phyloP scores from a whole-genome alignment of 2,329 filamentous ascomycete species.

The Colletotrichum sp. region DNA sequence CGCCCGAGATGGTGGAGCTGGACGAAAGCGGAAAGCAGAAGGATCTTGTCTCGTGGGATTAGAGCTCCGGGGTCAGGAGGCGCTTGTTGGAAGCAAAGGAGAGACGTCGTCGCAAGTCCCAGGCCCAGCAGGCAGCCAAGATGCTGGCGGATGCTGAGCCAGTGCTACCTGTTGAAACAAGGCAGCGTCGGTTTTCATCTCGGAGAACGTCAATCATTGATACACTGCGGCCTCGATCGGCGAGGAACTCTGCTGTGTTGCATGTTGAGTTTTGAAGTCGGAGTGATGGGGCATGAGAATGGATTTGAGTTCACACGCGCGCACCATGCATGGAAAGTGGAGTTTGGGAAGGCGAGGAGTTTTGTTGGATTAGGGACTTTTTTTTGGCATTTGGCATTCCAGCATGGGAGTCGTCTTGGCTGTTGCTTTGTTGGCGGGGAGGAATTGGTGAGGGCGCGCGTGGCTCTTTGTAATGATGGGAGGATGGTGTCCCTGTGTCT shows the following conservation, averaged over 20 bases:
- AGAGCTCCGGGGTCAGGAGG: constrained; percentile 18
- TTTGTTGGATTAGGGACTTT: not conserved
- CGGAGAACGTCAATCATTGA: constrained; percentile 8
- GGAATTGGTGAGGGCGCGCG: not conserved
- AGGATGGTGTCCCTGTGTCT: not conserved
- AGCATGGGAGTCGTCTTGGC: not conserved
- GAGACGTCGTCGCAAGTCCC: not conserved
- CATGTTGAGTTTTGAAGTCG: constrained; percentile 16
- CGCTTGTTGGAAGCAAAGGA: constrained; percentile 20
- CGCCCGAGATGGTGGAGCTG: constrained; percentile 57
- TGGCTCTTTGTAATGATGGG: not conserved
- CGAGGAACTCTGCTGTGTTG: constrained; percentile 2
- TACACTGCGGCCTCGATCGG: constrained; percentile 12
- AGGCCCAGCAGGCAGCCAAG: not conserved
- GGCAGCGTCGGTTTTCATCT: constrained; percentile 12
- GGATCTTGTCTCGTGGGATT: constrained; percentile 54
- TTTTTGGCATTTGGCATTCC: not conserved
- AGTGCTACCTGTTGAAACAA: not conserved
- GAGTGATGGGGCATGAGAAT: not conserved
- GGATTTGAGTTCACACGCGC: not conserved
- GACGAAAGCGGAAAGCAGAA: constrained; percentile 57
- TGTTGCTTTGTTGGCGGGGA: not conserved
- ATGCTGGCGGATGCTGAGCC: not conserved
- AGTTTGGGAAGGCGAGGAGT: not conserved
- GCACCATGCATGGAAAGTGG: not conserved